Evolutionary conservation across 768 basidiomycete species (phyloP).

Genomic region (Phylloporus rhodoxanthus): DNA sequence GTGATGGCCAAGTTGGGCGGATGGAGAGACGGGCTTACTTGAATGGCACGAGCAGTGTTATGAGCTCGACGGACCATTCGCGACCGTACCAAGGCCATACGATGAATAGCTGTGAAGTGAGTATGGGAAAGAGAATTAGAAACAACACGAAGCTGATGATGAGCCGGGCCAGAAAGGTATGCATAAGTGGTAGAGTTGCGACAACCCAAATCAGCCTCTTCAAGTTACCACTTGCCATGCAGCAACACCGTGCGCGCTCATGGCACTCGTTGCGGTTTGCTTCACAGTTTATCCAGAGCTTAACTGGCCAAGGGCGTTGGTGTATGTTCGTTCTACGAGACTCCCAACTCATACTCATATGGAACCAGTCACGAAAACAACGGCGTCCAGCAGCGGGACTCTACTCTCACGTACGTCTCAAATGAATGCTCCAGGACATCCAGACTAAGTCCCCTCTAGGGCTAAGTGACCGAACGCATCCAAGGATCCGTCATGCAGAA

Average conservation of each 20-base stretch:
- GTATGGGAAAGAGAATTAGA: conserved; percentile 82
- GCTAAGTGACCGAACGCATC: conserved; percentile 9
- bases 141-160: conserved; percentile 63
- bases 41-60: conserved; percentile 80
- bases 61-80: conserved; percentile 64
- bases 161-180: conserved; percentile 50
- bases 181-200: conserved; percentile 32
- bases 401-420: conserved; percentile 21
- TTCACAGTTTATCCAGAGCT: conserved; percentile 4
- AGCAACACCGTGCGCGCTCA: conserved; percentile 7
- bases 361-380: conserved; percentile 1
- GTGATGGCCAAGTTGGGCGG: conserved; percentile 8
- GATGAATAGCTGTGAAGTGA: conserved; percentile 83
- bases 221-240: conserved; percentile 16
- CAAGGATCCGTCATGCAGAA: background rate
- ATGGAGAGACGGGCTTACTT: conserved; percentile 52
- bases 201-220: conserved; percentile 5
- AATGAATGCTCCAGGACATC: background rate
- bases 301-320: background rate
- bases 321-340: background rate
- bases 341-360: conserved; percentile 3
- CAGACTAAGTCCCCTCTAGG: conserved; percentile 10
- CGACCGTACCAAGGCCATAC: conserved; percentile 92
- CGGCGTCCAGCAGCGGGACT: background rate
- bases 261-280: conserved; percentile 8